phyloP scores from a whole-genome alignment of 805 yeast genomes.

The Metschnikowia arizonensis region DNA sequence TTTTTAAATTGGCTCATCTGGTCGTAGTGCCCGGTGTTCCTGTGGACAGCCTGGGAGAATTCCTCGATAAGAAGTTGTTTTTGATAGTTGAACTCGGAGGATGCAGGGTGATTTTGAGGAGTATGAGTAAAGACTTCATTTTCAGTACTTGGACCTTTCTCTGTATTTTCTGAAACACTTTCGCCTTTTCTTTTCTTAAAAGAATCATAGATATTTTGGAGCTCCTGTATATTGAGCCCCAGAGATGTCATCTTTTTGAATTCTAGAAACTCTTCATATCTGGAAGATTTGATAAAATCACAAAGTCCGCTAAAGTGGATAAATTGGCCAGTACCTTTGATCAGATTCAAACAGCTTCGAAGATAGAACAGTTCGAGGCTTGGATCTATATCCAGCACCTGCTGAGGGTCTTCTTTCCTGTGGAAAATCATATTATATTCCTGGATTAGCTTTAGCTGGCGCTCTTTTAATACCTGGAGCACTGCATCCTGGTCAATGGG shows the following conservation, averaged over 20 bases:
- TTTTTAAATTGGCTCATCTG: neutral
- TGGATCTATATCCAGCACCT: neutral
- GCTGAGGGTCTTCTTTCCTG: neutral
- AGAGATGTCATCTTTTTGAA: neutral
- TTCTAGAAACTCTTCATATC: neutral
- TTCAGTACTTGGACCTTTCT: too few species aligned
- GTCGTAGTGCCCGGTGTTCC: neutral
- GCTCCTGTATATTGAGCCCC: neutral
- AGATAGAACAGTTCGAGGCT: neutral
- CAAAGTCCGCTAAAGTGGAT: too few species aligned
- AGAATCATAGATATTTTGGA: neutral
- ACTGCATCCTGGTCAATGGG: neutral
- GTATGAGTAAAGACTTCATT: too few species aligned
- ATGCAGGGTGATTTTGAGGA: too few species aligned
- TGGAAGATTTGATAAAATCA: neutral
- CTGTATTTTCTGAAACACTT: too few species aligned
- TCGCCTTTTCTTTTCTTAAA: neutral
- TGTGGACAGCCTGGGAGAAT: constrained; percentile 13
- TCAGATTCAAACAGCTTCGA: neutral
- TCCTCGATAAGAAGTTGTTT: constrained; percentile 31
- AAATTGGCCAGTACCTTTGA: neutral
- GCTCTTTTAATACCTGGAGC: neutral
- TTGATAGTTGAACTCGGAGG: constrained; percentile 16
- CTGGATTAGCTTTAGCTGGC: constrained; percentile 3
- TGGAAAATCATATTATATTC: constrained; percentile 8